Evolutionary conservation across 2,329 filamentous ascomycete species (phyloP).

Genomic region (Knufia petricola): DNA sequence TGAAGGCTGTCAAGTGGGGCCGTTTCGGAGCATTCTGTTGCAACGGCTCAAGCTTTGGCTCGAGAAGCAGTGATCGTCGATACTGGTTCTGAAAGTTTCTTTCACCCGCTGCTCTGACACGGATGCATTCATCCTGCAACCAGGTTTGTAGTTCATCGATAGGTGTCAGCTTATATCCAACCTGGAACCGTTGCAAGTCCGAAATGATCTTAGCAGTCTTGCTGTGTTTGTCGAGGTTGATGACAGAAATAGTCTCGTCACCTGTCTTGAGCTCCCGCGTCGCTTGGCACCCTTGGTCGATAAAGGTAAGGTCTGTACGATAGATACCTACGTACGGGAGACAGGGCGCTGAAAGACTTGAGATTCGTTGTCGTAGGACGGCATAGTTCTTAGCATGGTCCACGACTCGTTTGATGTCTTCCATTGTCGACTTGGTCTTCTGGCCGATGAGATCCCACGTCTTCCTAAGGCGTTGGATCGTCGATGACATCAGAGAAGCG

Average conservation of each 20-base stretch:
- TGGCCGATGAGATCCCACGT: constrained; percentile 85
- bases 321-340: constrained; percentile 95
- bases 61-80: constrained; percentile 72
- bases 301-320: constrained; percentile 89
- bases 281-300: constrained; percentile 85
- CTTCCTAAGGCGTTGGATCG: constrained; percentile 74
- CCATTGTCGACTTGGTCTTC: constrained; percentile 72
- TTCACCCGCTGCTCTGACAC: constrained; percentile 58
- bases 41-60: constrained; percentile 46
- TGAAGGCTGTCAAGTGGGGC: constrained; percentile 11
- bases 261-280: constrained; percentile 64
- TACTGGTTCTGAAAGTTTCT: constrained; percentile 61
- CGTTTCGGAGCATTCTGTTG: constrained; percentile 20
- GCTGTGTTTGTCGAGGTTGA: constrained; percentile 97
- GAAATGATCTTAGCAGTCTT: constrained; percentile 92
- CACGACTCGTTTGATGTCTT: constrained; percentile 70
- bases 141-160: constrained; percentile 86
- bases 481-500: constrained; percentile 84
- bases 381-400: constrained; percentile 89
- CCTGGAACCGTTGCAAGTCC: constrained; percentile 91
- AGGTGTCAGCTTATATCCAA: constrained; percentile 75
- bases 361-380: constrained; percentile 68
- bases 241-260: constrained; percentile 61
- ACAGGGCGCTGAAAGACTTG: constrained; percentile 81
- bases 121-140: constrained; percentile 71